These are phyloP conservation scores for Abortiporus biennis DNA, from an alignment of 1,284 basidiomycete species.

Conservation along the genomic window DNA sequence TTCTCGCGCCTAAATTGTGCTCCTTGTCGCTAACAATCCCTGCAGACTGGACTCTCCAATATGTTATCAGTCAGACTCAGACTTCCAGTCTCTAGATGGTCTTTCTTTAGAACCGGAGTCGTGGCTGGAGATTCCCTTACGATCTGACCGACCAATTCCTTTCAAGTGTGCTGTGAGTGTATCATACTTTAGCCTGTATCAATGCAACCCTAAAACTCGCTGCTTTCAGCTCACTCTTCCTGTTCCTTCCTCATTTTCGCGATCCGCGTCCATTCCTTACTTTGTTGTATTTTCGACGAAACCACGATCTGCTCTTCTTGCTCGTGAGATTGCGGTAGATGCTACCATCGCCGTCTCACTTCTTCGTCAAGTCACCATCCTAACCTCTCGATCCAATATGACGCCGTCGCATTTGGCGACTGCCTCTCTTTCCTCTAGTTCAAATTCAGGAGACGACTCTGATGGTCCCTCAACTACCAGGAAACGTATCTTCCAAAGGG, in stretches of 20 bases:
- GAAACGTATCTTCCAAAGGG: background rate
- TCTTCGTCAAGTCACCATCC: conserved; percentile 47
- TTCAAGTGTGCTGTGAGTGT: conserved; percentile 55
- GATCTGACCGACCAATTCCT: conserved; percentile 53
- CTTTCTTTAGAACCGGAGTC: conserved; percentile 35
- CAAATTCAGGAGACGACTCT: conserved; percentile 41
- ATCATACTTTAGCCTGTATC: conserved; percentile 3
- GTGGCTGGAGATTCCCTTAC: conserved; percentile 65
- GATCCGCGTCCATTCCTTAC: conserved; percentile 52
- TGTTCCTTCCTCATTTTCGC: conserved; percentile 49
- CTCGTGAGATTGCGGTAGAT: conserved; percentile 60
- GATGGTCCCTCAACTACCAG: conserved; percentile 21
- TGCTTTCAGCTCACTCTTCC: conserved; percentile 53
- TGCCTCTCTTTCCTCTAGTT: conserved; percentile 40
- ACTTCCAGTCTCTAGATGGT: conserved; percentile 54
- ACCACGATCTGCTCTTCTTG: conserved; percentile 43
- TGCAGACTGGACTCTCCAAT: conserved; percentile 59
- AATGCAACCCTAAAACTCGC: background rate
- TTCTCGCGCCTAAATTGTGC: conserved; percentile 20
- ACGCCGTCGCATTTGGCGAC: conserved; percentile 23
- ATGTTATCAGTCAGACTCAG: conserved; percentile 49
- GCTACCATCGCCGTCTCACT: conserved; percentile 62
- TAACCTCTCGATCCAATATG: conserved; percentile 20
- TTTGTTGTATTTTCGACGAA: conserved; percentile 67
- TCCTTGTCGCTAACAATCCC: background rate